Evolutionary conservation across 352 stramenopile species (phyloP), one percentile per base, ranked within the genome.

Genomic region (Phytophthora sansomeana): DNA sequence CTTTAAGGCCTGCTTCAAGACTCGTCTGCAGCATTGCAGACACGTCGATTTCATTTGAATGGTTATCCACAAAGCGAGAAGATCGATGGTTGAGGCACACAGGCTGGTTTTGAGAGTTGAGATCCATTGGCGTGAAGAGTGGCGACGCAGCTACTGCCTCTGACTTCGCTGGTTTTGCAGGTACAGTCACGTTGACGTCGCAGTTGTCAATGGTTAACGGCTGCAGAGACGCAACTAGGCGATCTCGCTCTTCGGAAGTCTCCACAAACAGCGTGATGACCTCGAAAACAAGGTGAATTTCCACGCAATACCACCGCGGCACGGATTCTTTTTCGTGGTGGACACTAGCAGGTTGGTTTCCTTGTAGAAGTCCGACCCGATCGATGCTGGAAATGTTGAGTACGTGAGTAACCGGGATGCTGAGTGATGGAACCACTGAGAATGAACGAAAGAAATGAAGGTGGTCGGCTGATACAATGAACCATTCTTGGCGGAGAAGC

Each of bases 361-460:
- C 63, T n/a, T 77, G 52, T 9, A 68, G 29, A 36, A 66, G 17
- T 16, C 33, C 5, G 28, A 61, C 32, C 38, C 55, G 14, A 69
- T 87, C 62, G 1, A 90, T 56, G 5, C 38, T 48, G 6, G 63
- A 63, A 0, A 92, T 69, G 24, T 74, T 62, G 5, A 92, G 66
- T 6, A 94, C 65, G 16, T 90, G 71, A 1, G 66, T 62, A 13
- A 92, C 53, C 1, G 70, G 57, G 2, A 95, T 35, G 0, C 63
- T 75, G 42, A 87, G 74, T 9, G 61, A 65, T 3, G 86, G 59
- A 24, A 67, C 58, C 10, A 88, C 53, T 1, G 86, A 80, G 57
- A 79, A 95, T 1, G 86, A 93, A 8, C 86, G 69, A 50, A 88
- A 92, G 58, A 89, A 91, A 17, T 80, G 73, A n/a, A 95, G 46